Evolutionary conservation across 1,284 basidiomycete species (phyloP), one percentile per base, ranked within the genome.

Genomic region (Puccinia horiana): DNA sequence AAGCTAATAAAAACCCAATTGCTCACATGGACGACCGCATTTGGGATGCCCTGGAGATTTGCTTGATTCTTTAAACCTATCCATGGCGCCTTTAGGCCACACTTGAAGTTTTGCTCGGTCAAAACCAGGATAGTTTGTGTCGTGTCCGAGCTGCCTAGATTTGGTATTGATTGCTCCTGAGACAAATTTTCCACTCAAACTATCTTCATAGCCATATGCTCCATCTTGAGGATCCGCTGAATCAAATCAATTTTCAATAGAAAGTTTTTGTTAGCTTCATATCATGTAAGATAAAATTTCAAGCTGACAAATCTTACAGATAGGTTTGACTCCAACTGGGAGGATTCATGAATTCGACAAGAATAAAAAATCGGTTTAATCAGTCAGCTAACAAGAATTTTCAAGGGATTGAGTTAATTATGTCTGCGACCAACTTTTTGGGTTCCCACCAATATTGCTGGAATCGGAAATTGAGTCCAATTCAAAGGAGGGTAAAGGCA

Each of bases 11-110:
- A 56, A 56, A 56, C 29, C 3, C n/a, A 6, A 20, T 18, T 42
- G 37, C 69, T 72, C 29, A 72, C 69, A 72, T n/a, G 69, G 69
- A 29, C 40, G 69, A 44, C 69, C 69, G 26, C 69, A 72, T 49
- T 72, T 72, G 16, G 69, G 69, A 20, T 72, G 69, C 26, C n/a
- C n/a, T 47, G 26, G 69, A 16, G 69, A 29, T 29, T 47, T 14
- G 32, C 9, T 2, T 18, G 32, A 8, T 26, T 12, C 54, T 56
- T 56, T 56, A 26, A 65, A 65, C 8, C 16, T 23, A 32, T 44
- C 69, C 23, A 29, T 20, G n/a, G n/a, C 18, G 4, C 20, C 18
- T 32, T 47, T 1, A 8, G 69, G 5, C 69, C 69, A 72, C 26
- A 11, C 14, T 26, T 72, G 35, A 26, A 44, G 40, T 42, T 49